Base-by-base conservation (phyloP, 169 alveolate genomes). In the Eimeria necatrix region DNA sequence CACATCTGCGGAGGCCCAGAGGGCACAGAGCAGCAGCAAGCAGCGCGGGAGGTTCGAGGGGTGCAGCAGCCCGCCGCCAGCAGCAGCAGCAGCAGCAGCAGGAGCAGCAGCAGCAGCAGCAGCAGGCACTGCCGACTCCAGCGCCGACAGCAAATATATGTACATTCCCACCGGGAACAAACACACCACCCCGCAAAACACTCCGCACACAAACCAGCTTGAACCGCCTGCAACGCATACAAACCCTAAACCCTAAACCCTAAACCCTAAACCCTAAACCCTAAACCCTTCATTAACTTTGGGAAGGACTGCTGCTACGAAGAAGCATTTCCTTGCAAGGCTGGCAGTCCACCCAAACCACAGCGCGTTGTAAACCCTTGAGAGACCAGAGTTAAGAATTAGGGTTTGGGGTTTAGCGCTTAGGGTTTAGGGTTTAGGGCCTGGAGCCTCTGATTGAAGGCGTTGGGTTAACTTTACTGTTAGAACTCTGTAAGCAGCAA, bases 161-260 rank as follows among this genome's bases (percentile, higher is more conserved):
- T 56, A 56, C 20, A 14, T 14, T 64, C 9, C 76, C 76, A n/a
- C 76, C 14, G 76, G 76, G 26, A 64, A 64, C 32, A 64, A 24
- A 64, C 76, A 64, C 5, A 64, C 26, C 18, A 24, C 76, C 41
- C 41, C 76, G 26, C 41, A 14, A 64, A 64, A 64, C 76, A 64
- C 26, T 8, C 76, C 76, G 76, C 76, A 64, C 76, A 64, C 76
- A 64, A 64, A 64, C 76, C 76, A 64, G 26, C 86, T 76, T 60
- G 61, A 46, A 48, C 60, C 14, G 61, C 60, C 86, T 76, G 60
- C 86, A 6, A 56, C 24, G 3, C 14, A 5, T 48, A 71, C 81
- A 71, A 9, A 71, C 41, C 64, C 64, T 56, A 56, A 8, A 71
- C 81, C 41, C 46, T 32, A 71, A 71, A 32, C 81, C 81, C 46